Evolutionary conservation across 352 stramenopile species (phyloP), one percentile per base, ranked within the genome.

Genomic region (Globisporangium barbulae): DNA sequence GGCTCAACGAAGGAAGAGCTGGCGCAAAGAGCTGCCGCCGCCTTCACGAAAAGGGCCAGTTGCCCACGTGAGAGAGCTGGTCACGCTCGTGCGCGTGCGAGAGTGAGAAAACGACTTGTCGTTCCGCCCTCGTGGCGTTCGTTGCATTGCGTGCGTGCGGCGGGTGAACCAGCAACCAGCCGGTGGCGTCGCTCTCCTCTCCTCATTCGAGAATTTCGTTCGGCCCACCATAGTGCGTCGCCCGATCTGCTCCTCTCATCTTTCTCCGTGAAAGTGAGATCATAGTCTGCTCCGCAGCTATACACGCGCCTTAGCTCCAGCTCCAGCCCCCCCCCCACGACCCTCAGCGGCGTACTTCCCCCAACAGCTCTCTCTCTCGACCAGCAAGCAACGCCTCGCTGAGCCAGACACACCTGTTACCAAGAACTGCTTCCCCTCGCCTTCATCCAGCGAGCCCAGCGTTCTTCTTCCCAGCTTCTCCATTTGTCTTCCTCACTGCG

Each of bases 181-280:
- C 41, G 41, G 41, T 48, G 17, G 17, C 35, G 35, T 12, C 35
- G 17, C 42, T 21, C 30, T 54, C 57, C 59, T 45, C 59, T 45
- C 48, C 53, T 70, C 64, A 70, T 80, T 78, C 64, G 70, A 76
- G 73, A 80, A 80, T 78, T 78, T 80, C 73, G 70, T 80, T 80
- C 73, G 73, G 65, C 73, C 73, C 19, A 41, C 35, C 35, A 56
- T 61, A 64, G 59, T 66, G 53, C 57, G 53, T 56, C 69, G 70
- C 58, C 25, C 63, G 59, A 69, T 65, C 60, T 75, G 59, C 64
- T 75, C 67, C 56, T 61, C 57, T 75, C 67, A 66, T 71, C 70
- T 78, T 17, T 78, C 65, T 47, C 42, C 49, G 60, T 53, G 48
- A 59, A 21, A 76, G 70, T 64, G 70, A 79, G 70, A 72, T 42